Evolutionary conservation across 2,329 filamentous ascomycete genomes (phyloP).

Genomic region (Neoscytalidium dimidiatum): DNA sequence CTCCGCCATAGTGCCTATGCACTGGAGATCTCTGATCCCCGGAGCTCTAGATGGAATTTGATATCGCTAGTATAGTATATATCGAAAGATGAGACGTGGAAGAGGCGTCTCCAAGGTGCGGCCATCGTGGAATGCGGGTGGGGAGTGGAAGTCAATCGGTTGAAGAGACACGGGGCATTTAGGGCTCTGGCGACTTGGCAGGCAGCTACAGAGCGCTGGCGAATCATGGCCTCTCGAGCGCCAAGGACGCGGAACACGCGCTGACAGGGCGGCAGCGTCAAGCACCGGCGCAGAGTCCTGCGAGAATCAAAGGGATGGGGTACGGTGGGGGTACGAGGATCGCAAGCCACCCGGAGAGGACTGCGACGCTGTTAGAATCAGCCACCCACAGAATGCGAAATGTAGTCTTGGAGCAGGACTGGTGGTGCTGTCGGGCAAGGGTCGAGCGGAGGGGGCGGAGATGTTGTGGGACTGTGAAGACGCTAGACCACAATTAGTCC

Average conservation of each 20-base stretch:
- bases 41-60: not conserved
- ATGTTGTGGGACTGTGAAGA: not conserved
- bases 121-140: not conserved
- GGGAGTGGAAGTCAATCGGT: not conserved
- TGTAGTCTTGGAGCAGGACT: too few species aligned
- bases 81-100: not conserved
- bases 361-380: too few species aligned
- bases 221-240: not conserved
- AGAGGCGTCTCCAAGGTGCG: not conserved
- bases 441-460: not conserved
- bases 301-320: too few species aligned
- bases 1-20: slow-evolving; percentile 17
- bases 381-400: too few species aligned
- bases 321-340: not conserved
- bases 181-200: not conserved
- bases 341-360: too few species aligned
- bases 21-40: not conserved
- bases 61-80: not conserved
- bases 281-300: not conserved
- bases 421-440: not conserved
- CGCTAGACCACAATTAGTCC: not conserved
- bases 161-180: not conserved
- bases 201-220: not conserved
- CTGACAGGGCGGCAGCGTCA: not conserved
- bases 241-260: not conserved